These are phyloP conservation scores for Dactylorhiza incarnata DNA, from an alignment of 106 monocot species.

Conservation along the genomic window DNA sequence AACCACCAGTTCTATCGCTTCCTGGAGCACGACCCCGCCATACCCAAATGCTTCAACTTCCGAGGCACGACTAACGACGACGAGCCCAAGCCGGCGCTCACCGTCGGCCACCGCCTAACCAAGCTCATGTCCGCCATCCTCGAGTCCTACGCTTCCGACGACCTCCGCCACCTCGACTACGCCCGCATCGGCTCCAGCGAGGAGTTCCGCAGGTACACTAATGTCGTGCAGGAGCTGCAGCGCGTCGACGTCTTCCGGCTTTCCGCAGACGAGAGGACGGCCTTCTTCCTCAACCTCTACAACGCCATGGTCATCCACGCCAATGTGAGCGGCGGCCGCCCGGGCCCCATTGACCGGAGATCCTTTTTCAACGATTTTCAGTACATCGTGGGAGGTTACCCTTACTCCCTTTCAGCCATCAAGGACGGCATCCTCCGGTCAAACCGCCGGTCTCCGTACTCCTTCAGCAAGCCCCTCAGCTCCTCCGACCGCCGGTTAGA, in stretches of 20 bases:
- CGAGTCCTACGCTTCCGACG: slow-evolving; percentile 79
- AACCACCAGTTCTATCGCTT: slow-evolving; percentile 61
- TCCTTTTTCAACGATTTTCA: slow-evolving; percentile 79
- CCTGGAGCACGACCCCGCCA: slow-evolving; percentile 79
- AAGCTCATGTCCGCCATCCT: slow-evolving; percentile 84
- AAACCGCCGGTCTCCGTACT: slow-evolving; percentile 73
- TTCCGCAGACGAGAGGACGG: slow-evolving; percentile 38
- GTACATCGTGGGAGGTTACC: slow-evolving; percentile 78
- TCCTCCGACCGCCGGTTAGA: slow-evolving; percentile 55
- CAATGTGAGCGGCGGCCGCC: slow-evolving; percentile 49
- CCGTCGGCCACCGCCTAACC: slow-evolving; percentile 46
- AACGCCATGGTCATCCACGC: slow-evolving; percentile 97
- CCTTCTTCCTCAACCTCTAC: slow-evolving; percentile 91
- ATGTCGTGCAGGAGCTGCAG: slow-evolving; percentile 67
- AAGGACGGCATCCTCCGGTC: slow-evolving; percentile 89
- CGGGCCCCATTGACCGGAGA: slow-evolving; percentile 58
- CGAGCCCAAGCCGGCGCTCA: slow-evolving; percentile 55
- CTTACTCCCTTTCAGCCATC: slow-evolving; percentile 68
- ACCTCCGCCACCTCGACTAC: slow-evolving; percentile 59
- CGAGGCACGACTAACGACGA: slow-evolving; percentile 61
- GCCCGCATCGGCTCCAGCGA: slow-evolving; percentile 61
- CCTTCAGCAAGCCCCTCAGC: slow-evolving; percentile 58
- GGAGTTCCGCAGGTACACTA: slow-evolving; percentile 85
- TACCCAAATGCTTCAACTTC: slow-evolving; percentile 79
- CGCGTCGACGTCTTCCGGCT: slow-evolving; percentile 58